Conservation (phyloP, 2,329 filamentous ascomycete genomes). For the Cordyceps militaris region DNA sequence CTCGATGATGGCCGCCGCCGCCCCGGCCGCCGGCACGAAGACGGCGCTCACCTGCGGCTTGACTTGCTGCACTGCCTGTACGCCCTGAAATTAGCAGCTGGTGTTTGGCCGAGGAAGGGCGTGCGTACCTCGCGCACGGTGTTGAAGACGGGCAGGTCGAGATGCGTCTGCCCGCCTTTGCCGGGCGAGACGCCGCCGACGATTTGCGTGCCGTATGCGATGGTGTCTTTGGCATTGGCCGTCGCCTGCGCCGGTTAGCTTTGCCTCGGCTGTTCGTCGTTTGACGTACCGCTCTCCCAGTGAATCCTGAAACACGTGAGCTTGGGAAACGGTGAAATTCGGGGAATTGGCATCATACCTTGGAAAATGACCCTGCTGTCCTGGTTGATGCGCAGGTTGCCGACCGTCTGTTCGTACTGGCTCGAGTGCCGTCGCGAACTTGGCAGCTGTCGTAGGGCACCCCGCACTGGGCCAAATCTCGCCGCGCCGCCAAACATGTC, state of each 20-base stretch:
- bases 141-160: slow-evolving; percentile 30
- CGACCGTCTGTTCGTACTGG: slow-evolving; percentile 24
- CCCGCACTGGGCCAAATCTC: neutral
- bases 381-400: slow-evolving; percentile 22
- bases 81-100: neutral
- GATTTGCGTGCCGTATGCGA: slow-evolving; percentile 31
- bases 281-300: slow-evolving; percentile 28
- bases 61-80: slow-evolving; percentile 27
- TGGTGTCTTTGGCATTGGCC: slow-evolving; percentile 30
- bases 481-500: slow-evolving; percentile 4
- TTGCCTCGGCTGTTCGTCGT: neutral
- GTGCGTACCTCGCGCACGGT: slow-evolving; percentile 26
- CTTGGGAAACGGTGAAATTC: neutral
- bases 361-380: slow-evolving; percentile 31
- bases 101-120: neutral
- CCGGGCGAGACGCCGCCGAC: slow-evolving; percentile 33
- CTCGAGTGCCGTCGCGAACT: slow-evolving; percentile 3
- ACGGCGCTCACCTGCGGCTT: slow-evolving; percentile 62
- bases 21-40: slow-evolving; percentile 63
- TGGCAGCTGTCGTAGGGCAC: neutral
- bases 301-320: slow-evolving; percentile 25
- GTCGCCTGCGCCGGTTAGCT: slow-evolving; percentile 24
- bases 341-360: slow-evolving; percentile 16
- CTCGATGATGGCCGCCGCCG: slow-evolving; percentile 62
- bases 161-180: slow-evolving; percentile 27